Evolutionary conservation across 805 yeast species (phyloP).

Genomic region (Lipomyces yamadae): DNA sequence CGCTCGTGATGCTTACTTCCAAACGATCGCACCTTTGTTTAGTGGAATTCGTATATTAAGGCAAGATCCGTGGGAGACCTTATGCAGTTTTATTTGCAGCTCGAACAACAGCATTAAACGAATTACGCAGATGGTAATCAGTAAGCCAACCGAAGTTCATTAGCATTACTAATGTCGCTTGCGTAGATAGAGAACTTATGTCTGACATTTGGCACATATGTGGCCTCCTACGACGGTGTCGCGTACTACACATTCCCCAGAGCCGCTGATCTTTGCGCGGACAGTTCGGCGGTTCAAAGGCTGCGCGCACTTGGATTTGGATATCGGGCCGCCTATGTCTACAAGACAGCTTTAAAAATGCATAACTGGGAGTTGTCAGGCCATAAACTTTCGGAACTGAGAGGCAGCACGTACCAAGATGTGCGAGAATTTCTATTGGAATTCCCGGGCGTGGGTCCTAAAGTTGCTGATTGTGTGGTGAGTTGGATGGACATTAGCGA

Average conservation of each 20-base stretch:
- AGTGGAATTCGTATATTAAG: constrained; percentile 81
- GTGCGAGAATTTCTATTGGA: constrained; percentile 65
- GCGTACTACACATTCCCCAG: constrained; percentile 75
- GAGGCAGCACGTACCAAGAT: constrained; percentile 54
- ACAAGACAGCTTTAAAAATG: constrained; percentile 70
- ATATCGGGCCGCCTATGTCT: constrained; percentile 86
- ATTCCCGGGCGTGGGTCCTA: constrained; percentile 92
- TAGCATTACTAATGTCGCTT: not conserved
- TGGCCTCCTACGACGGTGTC: constrained; percentile 59
- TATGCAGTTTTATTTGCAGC: constrained; percentile 88
- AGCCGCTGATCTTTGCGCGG: constrained; percentile 47
- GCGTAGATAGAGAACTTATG: not conserved
- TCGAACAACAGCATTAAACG: constrained; percentile 95
- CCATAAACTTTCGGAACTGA: constrained; percentile 51
- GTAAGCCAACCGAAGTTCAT: not conserved
- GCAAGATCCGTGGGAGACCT: constrained; percentile 97
- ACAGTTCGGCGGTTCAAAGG: constrained; percentile 47
- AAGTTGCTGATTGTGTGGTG: constrained; percentile 92
- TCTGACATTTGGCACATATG: constrained; percentile 65
- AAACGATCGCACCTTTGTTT: constrained; percentile 46
- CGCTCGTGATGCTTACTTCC: constrained; percentile 56
- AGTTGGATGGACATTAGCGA: constrained; percentile 12
- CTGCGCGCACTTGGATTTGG: constrained; percentile 69
- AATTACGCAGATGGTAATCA: constrained; percentile 83
- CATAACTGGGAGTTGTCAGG: constrained; percentile 45